Percentiles rank a stretch among this genome's conserved stretches.
Evolutionary conservation across 352 stramenopile genomes (phyloP).

Genomic region (Phytophthora brassicae): DNA sequence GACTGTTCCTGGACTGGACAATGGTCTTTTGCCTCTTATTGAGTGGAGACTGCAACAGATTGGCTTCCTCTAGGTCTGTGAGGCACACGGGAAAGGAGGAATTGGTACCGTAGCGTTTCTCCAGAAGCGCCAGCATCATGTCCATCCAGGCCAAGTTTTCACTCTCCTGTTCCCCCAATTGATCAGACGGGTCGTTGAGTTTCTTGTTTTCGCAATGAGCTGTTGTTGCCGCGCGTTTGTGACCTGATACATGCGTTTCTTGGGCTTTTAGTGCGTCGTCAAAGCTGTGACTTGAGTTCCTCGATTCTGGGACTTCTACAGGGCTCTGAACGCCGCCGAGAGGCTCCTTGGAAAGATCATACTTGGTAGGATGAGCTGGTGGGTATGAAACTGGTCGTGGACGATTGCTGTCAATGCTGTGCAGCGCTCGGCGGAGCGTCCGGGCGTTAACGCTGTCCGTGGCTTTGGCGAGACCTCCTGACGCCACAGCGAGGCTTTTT

Average conservation of each 20-base stretch:
- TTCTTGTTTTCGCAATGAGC: neutral
- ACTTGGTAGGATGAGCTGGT: neutral
- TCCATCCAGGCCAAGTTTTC: slow-evolving; percentile 86
- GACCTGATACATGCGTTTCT: neutral
- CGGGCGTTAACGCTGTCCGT: neutral
- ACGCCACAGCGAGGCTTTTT: slow-evolving; percentile 5
- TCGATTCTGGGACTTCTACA: slow-evolving; percentile 15
- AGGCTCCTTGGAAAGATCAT: neutral
- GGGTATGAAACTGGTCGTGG: neutral
- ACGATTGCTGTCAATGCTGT: slow-evolving; percentile 35
- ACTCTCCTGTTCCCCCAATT: slow-evolving; percentile 26
- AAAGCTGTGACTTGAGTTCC: neutral
- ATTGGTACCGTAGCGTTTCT: slow-evolving; percentile 53
- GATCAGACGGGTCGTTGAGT: neutral
- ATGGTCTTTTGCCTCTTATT: slow-evolving; percentile 29
- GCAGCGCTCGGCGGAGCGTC: slow-evolving; percentile 29
- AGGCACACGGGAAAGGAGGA: slow-evolving; percentile 41
- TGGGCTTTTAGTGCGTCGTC: neutral
- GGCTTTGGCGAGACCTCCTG: slow-evolving; percentile 17
- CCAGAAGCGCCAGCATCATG: slow-evolving; percentile 75
- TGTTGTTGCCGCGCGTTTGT: slow-evolving; percentile 7
- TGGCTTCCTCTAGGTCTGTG: slow-evolving; percentile 43
- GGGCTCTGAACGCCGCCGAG: neutral
- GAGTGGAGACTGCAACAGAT: slow-evolving; percentile 33
- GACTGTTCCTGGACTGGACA: slow-evolving; percentile 13